Conservation (phyloP, 1,139 yeast genomes). For the Blastobotrys raffinosifermentans region DNA sequence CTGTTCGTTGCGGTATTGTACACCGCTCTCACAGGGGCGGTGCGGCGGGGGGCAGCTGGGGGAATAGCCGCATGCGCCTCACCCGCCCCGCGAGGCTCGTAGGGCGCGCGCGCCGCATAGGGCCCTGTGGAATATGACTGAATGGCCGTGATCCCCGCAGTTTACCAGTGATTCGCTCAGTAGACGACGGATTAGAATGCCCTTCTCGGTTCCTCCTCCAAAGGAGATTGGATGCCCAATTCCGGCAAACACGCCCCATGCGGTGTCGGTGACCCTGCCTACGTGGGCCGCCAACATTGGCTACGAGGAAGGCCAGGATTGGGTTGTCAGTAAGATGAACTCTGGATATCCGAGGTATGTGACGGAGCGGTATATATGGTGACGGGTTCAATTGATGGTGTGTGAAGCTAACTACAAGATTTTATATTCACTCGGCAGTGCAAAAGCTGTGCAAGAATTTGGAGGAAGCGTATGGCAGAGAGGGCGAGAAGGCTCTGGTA, state of each 20-base stretch:
- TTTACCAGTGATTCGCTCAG: background rate
- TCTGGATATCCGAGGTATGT: constrained; percentile 70
- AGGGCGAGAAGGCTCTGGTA: constrained; percentile 64
- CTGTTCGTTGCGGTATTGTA: too few relatives aligned
- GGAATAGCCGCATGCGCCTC: too few relatives aligned
- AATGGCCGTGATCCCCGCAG: too few relatives aligned
- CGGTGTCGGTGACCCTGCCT: constrained; percentile 89
- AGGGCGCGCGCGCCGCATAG: too few relatives aligned
- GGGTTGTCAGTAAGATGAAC: constrained; percentile 75
- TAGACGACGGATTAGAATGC: too few relatives aligned
- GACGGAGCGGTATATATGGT: background rate
- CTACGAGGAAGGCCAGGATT: constrained; percentile 81
- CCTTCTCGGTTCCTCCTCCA: constrained; percentile 30
- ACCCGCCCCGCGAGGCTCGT: too few relatives aligned
- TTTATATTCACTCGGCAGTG: constrained; percentile 70
- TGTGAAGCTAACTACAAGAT: constrained; percentile 40
- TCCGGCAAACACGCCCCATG: constrained; percentile 85
- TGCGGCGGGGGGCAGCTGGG: too few relatives aligned
- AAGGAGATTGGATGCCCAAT: constrained; percentile 71
- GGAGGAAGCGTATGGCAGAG: constrained; percentile 62
- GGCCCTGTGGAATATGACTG: too few relatives aligned
- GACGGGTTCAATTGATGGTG: too few relatives aligned
- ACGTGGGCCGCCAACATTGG: constrained; percentile 92
- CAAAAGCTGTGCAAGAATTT: constrained; percentile 38
- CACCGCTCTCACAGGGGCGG: too few relatives aligned